phyloP scores from a whole-genome alignment of 495 filamentous ascomycete genomes.

The Penicillium antarcticum region DNA sequence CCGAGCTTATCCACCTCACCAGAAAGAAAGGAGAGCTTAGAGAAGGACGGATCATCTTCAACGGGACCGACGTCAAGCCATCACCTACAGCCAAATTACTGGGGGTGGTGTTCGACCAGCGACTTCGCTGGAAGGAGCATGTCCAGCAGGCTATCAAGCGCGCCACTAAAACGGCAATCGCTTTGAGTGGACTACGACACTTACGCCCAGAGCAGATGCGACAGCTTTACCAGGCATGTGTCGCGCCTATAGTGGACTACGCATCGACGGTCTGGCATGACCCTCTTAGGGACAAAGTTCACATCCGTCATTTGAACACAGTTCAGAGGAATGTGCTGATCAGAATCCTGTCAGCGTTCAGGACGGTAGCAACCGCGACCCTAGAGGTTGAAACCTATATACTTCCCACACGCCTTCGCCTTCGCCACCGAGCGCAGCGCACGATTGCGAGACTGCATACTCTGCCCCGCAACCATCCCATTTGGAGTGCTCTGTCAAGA shows the following conservation, averaged over 20 bases:
- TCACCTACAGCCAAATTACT: conserved; percentile 16
- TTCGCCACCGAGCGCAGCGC: neutral
- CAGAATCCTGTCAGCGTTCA: neutral
- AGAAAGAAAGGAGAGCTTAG: conserved; percentile 5
- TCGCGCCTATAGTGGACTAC: conserved; percentile 5
- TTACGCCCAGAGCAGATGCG: conserved; percentile 20
- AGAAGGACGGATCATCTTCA: neutral
- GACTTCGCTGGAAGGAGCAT: conserved; percentile 15
- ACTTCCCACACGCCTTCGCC: neutral
- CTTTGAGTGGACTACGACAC: too few species aligned
- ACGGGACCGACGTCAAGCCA: conserved; percentile 16
- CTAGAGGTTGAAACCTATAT: neutral
- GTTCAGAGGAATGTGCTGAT: neutral
- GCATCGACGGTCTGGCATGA: neutral
- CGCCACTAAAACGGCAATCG: too few species aligned
- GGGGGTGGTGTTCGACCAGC: conserved; percentile 13
- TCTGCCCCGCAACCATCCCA: neutral
- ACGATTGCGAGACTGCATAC: neutral
- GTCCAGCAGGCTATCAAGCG: too few species aligned
- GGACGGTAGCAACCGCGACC: neutral
- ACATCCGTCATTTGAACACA: neutral
- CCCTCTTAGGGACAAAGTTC: neutral
- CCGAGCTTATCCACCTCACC: conserved; percentile 24
- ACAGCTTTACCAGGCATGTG: conserved; percentile 22
- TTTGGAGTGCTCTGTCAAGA: too few species aligned